Evolutionary conservation across 257 asterid species (phyloP).

Genomic region (Solanum tarijense): DNA sequence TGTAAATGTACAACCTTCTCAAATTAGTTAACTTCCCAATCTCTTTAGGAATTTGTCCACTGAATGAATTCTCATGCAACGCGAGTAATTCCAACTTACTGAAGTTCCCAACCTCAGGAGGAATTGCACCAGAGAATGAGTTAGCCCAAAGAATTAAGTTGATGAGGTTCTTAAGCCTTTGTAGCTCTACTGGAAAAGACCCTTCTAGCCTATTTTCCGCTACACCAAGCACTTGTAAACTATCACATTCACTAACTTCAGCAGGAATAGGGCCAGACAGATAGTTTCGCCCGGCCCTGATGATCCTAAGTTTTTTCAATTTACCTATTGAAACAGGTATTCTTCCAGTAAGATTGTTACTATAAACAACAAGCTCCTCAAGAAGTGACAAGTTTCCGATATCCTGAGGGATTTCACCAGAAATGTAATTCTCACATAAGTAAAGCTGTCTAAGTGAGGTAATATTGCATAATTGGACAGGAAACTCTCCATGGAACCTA

Average conservation of each 20-base stretch:
- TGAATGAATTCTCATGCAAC: constrained; percentile 45
- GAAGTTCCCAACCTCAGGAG: constrained; percentile 67
- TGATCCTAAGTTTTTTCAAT: constrained; percentile 45
- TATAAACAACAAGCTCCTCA: constrained; percentile 72
- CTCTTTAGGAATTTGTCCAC: constrained; percentile 55
- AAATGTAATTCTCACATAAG: constrained; percentile 62
- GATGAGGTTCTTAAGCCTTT: constrained; percentile 38
- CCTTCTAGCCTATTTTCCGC: constrained; percentile 66
- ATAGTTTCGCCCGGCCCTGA: constrained; percentile 55
- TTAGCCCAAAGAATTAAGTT: constrained; percentile 59
- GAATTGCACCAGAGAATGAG: constrained; percentile 48
- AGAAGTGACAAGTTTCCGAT: constrained; percentile 41
- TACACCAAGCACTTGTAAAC: constrained; percentile 49
- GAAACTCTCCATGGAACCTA: constrained; percentile 44
- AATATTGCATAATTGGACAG: constrained; percentile 34
- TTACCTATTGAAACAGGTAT: constrained; percentile 51
- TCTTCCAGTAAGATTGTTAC: constrained; percentile 67
- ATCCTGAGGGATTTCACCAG: constrained; percentile 55
- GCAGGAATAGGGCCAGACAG: constrained; percentile 60
- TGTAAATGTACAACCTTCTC: constrained; percentile 50
- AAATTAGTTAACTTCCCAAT: constrained; percentile 45
- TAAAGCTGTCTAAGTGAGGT: constrained; percentile 50
- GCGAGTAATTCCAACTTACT: constrained; percentile 60
- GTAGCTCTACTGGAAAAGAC: constrained; percentile 50
- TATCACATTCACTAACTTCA: constrained; percentile 52